Percentiles rank a stretch among this genome's conserved stretches.
These are phyloP conservation scores for Pythium vanterpoolii DNA, from an alignment of 352 stramenopile genomes.

Conservation along the genomic window DNA sequence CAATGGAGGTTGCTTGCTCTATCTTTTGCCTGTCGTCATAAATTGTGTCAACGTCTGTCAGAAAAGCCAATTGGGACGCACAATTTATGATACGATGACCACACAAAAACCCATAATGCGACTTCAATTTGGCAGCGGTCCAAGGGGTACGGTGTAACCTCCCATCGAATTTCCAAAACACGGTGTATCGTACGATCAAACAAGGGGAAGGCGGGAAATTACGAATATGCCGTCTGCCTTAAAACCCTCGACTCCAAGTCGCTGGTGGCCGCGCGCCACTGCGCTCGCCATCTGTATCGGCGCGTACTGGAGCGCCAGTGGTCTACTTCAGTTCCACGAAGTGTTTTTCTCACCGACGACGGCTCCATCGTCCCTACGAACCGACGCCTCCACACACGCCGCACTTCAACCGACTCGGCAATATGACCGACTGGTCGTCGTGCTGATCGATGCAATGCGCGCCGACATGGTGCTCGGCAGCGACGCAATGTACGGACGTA, in stretches of 20 bases:
- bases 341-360: constrained; percentile 20
- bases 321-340: constrained; percentile 28
- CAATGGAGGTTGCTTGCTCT: background rate
- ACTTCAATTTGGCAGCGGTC: constrained; percentile 7
- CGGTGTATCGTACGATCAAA: background rate
- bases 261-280: background rate
- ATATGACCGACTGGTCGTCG: constrained; percentile 82
- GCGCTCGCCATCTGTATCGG: constrained; percentile 15
- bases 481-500: constrained; percentile 35
- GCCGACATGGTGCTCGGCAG: constrained; percentile 86
- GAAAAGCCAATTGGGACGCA: too few relatives aligned
- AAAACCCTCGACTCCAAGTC: background rate
- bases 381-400: background rate
- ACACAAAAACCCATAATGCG: constrained; percentile 17
- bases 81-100: too few relatives aligned
- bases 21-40: constrained; percentile 11
- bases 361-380: background rate
- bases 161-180: background rate
- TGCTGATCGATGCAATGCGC: constrained; percentile 84
- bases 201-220: background rate
- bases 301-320: constrained; percentile 26
- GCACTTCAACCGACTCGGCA: constrained; percentile 8
- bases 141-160: constrained; percentile 11
- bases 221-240: background rate
- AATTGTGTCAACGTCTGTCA: too few relatives aligned